Conservation (phyloP, 1,139 yeast species). For the Hemisphaericaspora lyxosophila region DNA sequence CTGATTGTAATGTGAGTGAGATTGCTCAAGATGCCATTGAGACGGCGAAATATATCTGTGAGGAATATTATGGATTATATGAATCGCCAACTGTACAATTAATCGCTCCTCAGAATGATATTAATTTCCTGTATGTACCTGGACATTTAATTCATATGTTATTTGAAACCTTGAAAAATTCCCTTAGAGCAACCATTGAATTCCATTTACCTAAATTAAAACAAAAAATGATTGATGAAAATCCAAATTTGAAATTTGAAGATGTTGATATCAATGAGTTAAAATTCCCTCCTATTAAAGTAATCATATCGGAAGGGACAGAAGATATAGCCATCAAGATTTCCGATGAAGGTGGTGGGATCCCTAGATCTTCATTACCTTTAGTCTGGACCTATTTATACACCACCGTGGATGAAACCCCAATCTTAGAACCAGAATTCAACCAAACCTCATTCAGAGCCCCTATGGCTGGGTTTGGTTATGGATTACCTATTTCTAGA, state of each 20-base stretch:
- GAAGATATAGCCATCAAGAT: conserved; percentile 93
- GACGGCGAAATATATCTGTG: conserved; percentile 83
- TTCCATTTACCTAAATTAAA: conserved; percentile 52
- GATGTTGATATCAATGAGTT: conserved; percentile 61
- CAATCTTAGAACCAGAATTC: conserved; percentile 60
- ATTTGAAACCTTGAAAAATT: conserved; percentile 81
- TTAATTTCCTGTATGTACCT: conserved; percentile 83
- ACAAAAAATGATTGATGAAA: conserved; percentile 37
- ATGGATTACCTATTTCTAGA: conserved; percentile 84
- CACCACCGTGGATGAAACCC: conserved; percentile 80
- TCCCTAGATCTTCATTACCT: conserved; percentile 81
- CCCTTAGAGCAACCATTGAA: conserved; percentile 83
- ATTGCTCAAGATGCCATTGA: conserved; percentile 84
- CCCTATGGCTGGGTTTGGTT: conserved; percentile 95
- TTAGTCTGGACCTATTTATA: conserved; percentile 89
- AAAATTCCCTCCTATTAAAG: conserved; percentile 78
- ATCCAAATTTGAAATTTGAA: conserved; percentile 43
- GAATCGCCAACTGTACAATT: conserved; percentile 81
- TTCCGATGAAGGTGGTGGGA: conserved; percentile 94
- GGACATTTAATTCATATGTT: conserved; percentile 88
- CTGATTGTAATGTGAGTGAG: conserved; percentile 75
- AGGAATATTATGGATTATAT: conserved; percentile 79
- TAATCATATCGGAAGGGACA: conserved; percentile 85
- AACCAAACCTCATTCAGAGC: conserved; percentile 66
- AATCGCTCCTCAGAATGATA: conserved; percentile 64